Evolutionary conservation across 1,284 basidiomycete species (phyloP).

Genomic region (Leccinum angustisporum): DNA sequence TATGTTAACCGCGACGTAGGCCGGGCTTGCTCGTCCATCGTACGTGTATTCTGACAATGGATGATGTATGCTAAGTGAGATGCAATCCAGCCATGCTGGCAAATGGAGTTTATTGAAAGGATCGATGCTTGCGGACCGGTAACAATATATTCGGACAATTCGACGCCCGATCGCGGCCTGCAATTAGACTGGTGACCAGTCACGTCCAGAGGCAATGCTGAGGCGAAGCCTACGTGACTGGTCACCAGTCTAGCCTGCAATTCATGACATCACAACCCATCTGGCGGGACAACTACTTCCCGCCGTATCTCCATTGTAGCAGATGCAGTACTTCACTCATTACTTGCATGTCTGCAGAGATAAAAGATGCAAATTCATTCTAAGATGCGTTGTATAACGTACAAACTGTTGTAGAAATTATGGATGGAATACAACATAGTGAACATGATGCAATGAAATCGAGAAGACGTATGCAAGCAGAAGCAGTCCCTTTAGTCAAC

Average conservation of each 20-base stretch:
- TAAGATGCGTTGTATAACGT: slow-evolving; percentile 36
- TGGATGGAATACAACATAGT: slow-evolving; percentile 32
- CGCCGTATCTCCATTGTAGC: no score
- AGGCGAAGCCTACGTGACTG: no score
- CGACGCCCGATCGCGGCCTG: background rate
- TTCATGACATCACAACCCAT: background rate
- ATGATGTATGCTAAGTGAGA: background rate
- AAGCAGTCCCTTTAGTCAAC: slow-evolving; percentile 57
- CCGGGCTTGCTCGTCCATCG: slow-evolving; percentile 30
- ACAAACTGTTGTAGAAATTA: slow-evolving; percentile 34
- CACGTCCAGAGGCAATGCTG: no score
- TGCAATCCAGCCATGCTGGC: background rate
- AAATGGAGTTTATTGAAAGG: background rate
- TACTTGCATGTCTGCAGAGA: background rate
- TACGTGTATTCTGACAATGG: background rate
- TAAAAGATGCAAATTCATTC: slow-evolving; percentile 22
- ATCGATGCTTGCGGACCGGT: background rate
- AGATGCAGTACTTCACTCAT: background rate
- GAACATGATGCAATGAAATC: slow-evolving; percentile 30
- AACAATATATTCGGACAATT: background rate
- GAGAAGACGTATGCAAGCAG: slow-evolving; percentile 18
- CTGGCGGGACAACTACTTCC: background rate
- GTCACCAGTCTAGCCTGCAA: no score
- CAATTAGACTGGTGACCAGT: no score
- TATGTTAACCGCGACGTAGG: slow-evolving; percentile 23